Evolutionary conservation across 257 asterid species (phyloP).

Genomic region (Ophiorrhiza pumila): DNA sequence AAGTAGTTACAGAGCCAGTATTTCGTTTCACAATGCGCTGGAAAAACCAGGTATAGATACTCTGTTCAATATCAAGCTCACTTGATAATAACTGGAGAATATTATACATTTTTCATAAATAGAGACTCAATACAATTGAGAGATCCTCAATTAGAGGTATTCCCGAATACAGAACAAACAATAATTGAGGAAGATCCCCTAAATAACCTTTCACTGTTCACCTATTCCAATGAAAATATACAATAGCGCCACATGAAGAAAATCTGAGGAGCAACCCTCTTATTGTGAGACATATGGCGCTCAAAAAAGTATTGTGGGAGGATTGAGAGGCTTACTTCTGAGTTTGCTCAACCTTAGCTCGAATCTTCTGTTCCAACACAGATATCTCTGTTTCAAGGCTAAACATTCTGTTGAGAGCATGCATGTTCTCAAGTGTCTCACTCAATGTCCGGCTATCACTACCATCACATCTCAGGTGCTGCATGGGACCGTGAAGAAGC

Average conservation of each 20-base stretch:
- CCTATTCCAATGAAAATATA: constrained; percentile 30
- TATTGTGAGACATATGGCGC: constrained; percentile 39
- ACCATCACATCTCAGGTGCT: constrained; percentile 94
- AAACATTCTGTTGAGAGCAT: constrained; percentile 89
- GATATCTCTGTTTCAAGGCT: constrained; percentile 80
- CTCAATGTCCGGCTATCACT: constrained; percentile 83
- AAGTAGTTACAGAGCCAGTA: not conserved
- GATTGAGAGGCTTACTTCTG: constrained; percentile 44
- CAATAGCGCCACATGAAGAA: constrained; percentile 24
- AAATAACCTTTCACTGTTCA: constrained; percentile 26
- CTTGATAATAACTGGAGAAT: no score
- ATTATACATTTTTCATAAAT: constrained; percentile 1
- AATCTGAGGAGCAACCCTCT: constrained; percentile 35
- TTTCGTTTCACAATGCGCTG: not conserved
- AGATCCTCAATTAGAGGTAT: constrained; percentile 22
- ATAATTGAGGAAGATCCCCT: constrained; percentile 30
- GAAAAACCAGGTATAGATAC: not conserved
- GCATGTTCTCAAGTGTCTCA: constrained; percentile 97
- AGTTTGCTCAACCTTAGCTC: constrained; percentile 79
- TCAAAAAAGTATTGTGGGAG: constrained; percentile 8
- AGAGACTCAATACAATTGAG: constrained; percentile 21
- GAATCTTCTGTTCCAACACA: constrained; percentile 79
- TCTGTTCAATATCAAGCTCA: not conserved
- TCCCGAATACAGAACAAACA: constrained; percentile 23
- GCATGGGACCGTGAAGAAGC: constrained; percentile 97